These are phyloP conservation scores for Neckera pumila DNA, from an alignment of 225 moss, liverwort and hornwort species.

Conservation along the genomic window DNA sequence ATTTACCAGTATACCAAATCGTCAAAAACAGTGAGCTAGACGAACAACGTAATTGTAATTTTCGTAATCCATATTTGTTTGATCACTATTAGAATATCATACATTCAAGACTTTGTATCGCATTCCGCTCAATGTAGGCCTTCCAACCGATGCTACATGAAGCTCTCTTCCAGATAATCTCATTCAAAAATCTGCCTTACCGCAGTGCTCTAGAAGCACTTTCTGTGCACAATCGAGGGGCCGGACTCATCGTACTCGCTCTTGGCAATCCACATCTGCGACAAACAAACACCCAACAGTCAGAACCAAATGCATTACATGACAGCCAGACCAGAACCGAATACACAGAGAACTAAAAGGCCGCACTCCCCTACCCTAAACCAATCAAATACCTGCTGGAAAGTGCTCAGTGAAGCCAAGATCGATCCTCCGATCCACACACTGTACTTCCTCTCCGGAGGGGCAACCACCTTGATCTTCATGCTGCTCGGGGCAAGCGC, in stretches of 20 bases:
- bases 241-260: constrained; percentile 91
- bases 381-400: constrained; percentile 61
- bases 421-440: constrained; percentile 78
- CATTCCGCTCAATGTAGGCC: background rate
- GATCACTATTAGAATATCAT: background rate
- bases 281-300: background rate
- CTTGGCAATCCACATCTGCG: constrained; percentile 99
- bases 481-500: constrained; percentile 66
- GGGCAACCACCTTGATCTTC: constrained; percentile 74
- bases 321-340: rapidly evolving
- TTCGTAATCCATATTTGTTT: background rate
- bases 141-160: background rate
- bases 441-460: constrained; percentile 71
- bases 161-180: background rate
- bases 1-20: background rate
- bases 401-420: constrained; percentile 91
- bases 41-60: background rate
- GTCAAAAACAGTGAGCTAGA: background rate
- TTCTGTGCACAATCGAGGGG: constrained; percentile 92
- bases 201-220: constrained; percentile 64
- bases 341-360: too few species aligned
- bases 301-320: background rate
- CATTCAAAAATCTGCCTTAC: background rate
- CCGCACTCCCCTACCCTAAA: too few species aligned
- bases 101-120: background rate